Evolutionary conservation across 148 eudicot species (phyloP).

Genomic region (Pouteria glomerata): DNA sequence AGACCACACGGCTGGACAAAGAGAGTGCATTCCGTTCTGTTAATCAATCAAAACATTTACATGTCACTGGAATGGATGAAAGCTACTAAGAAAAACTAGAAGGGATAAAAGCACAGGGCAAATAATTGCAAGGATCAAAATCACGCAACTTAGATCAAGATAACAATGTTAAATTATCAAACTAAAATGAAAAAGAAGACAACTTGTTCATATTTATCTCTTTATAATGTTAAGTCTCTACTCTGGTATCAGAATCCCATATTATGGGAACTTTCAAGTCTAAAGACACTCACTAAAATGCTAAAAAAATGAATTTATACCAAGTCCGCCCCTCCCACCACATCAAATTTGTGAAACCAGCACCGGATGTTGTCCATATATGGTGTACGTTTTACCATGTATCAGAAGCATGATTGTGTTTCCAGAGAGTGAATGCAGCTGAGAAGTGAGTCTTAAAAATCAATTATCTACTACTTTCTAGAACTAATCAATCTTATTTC

Average conservation of each 20-base stretch:
- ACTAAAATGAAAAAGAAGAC: not conserved
- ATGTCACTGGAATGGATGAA: conserved; percentile 1
- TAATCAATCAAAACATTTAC: conserved; percentile 15
- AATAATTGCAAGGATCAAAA: not conserved
- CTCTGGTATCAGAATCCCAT: not conserved
- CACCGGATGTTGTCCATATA: too few relatives aligned
- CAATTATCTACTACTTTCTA: too few relatives aligned
- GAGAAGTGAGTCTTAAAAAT: not conserved
- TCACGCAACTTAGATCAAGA: conserved; percentile 1
- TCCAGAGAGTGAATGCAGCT: not conserved
- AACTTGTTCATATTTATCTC: not conserved
- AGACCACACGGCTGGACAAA: conserved; percentile 98
- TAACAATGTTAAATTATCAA: not conserved
- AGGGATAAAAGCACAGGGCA: too few relatives aligned
- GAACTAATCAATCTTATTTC: too few relatives aligned
- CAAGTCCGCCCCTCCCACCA: not conserved
- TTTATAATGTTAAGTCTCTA: too few relatives aligned
- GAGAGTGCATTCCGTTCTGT: conserved; percentile 87
- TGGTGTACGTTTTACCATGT: too few relatives aligned
- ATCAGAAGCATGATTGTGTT: too few relatives aligned
- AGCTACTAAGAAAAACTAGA: too few relatives aligned
- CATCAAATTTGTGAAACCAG: not conserved
- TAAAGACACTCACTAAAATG: not conserved
- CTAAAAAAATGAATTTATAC: not conserved
- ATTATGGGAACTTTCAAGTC: not conserved